Base-by-base conservation (phyloP, 2,329 filamentous ascomycete genomes). In the Hypoxylon sp. region DNA sequence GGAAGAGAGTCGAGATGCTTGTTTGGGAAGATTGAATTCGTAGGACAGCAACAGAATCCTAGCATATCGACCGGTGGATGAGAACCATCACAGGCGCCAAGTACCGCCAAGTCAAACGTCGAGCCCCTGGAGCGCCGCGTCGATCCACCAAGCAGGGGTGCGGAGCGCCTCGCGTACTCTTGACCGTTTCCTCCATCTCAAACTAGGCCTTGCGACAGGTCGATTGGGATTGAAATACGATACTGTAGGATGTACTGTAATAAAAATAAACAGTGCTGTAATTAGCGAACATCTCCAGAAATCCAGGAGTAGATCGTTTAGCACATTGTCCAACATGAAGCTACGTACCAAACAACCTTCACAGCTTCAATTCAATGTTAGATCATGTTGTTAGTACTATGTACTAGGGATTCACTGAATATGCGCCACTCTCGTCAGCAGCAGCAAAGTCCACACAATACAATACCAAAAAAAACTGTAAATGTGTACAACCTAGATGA, bases 41-140 rank as follows among this genome's bases (percentile, higher is more conserved):
- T 30, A 44, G 16, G 35, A 40, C 31, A 48, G 37, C 44, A 38
- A 23, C 45, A 38, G 31, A 36, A 57, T 25, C 54, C 51, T 27
- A 31, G 46, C 31, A 44, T 21, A 37, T 23, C 41, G 32, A 42
- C 31, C 32, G 35, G 32, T 49, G 34, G 49, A 41, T 31, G 25
- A 35, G 38, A 40, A 20, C 37, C 36, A 35, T 27, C 43, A 44
- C 48, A 58, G 51, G 47, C 55, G 56, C 56, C 56, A 59, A 59
- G 55, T 51, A 34, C 45, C 46, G 56, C 56, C 56, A 59, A 59
- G 56, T 59, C 56, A 59, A 59, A 59, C 56, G 36, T 45, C 41
- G 11, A 49, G 26, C 60, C 51, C 57, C 49, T 49, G 37, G 50
- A 37, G 26, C 38, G 48, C 53, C 56, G 55, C 49, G 45, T 51